These are phyloP conservation scores for Larix sibirica DNA, from an alignment of 83 land plant genomes.

Conservation along the genomic window DNA sequence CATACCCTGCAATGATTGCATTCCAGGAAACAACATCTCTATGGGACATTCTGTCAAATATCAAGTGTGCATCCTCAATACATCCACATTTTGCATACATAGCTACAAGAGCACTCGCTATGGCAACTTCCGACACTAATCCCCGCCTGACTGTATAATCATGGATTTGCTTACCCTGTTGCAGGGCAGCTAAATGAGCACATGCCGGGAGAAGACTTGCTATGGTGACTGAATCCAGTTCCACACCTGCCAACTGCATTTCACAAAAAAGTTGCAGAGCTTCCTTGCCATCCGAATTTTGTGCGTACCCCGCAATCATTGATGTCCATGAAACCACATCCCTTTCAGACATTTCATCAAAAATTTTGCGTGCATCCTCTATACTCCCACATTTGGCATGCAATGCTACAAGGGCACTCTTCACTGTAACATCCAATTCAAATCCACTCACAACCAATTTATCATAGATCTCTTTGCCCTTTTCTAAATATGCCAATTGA, in stretches of 20 bases:
- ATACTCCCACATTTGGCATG: slow-evolving; percentile 24
- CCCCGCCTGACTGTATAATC: no score
- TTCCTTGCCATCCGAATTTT: slow-evolving; percentile 26
- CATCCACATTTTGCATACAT: no score
- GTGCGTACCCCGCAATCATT: slow-evolving; percentile 24
- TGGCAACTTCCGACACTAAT: no score
- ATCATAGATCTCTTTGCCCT: slow-evolving; percentile 21
- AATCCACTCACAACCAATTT: slow-evolving; percentile 17
- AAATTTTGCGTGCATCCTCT: slow-evolving; percentile 24
- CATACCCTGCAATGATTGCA: no score
- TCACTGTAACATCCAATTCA: slow-evolving; percentile 13
- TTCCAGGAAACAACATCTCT: no score
- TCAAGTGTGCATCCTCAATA: no score
- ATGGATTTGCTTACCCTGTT: not conserved
- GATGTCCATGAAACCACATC: slow-evolving; percentile 31
- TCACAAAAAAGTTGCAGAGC: slow-evolving; percentile 25
- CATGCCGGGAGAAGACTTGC: not conserved
- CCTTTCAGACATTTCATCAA: slow-evolving; percentile 26
- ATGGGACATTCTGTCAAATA: no score
- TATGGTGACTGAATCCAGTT: not conserved
- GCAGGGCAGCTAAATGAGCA: not conserved
- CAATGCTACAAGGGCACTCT: slow-evolving; percentile 27
- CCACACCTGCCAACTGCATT: slow-evolving; percentile 23
- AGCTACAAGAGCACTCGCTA: no score
- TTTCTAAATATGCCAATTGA: slow-evolving; percentile 24